phyloP scores from a whole-genome alignment of 148 eudicot species.

The Rheum nobile region DNA sequence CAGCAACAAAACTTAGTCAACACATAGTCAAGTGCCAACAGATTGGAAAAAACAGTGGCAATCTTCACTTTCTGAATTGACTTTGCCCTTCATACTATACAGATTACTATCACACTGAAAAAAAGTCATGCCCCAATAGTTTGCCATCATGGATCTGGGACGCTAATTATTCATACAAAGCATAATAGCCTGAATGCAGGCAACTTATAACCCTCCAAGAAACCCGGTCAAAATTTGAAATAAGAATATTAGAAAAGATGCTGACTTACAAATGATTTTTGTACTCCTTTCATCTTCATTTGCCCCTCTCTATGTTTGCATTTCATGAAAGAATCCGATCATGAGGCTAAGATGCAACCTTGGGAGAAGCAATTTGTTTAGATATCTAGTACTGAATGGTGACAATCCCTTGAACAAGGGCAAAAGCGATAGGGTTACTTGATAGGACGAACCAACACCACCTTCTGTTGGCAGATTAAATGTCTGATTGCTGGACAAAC shows the following conservation, averaged over 20 bases:
- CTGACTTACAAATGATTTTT: neutral
- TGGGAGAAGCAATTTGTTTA: neutral
- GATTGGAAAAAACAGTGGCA: neutral
- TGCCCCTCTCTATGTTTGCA: neutral
- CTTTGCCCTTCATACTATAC: neutral
- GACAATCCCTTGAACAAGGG: neutral
- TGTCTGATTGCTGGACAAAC: neutral
- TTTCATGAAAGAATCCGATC: slow-evolving; percentile 6
- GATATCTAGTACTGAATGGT: neutral
- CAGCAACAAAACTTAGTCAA: neutral
- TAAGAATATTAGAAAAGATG: neutral
- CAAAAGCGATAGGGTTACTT: neutral
- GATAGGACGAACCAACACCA: neutral
- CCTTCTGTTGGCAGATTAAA: neutral
- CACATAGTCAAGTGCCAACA: neutral
- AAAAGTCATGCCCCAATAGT: neutral
- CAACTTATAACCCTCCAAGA: neutral
- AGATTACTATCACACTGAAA: neutral
- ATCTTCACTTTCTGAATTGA: neutral
- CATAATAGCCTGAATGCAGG: neutral
- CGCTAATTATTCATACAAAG: neutral
- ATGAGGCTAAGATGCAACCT: neutral
- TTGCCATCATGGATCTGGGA: neutral
- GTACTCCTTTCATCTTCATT: neutral
- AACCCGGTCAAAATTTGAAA: neutral